A percentile compares a stretch with the other conserved stretches of the same genome.
phyloP scores from a whole-genome alignment of 805 yeast species.

The Pichia cephalocereana region DNA sequence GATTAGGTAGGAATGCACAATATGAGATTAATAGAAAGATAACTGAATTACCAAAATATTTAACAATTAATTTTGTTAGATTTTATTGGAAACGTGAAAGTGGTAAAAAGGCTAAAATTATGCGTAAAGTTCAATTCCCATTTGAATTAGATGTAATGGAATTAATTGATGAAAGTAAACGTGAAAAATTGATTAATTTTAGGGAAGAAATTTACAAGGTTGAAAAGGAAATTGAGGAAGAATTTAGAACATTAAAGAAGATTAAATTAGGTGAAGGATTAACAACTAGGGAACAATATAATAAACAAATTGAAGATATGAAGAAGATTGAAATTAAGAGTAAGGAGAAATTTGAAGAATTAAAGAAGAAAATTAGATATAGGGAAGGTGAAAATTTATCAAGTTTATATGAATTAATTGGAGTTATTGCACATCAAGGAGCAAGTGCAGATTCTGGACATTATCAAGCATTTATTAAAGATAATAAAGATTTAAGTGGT shows the following conservation, averaged over 20 bases:
- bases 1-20: constrained; percentile 59
- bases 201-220: constrained; percentile 73
- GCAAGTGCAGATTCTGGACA: constrained; percentile 96
- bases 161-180: constrained; percentile 70
- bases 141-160: constrained; percentile 85
- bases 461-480: constrained; percentile 82
- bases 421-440: constrained; percentile 89
- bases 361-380: constrained; percentile 31
- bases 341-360: constrained; percentile 31
- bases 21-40: constrained; percentile 56
- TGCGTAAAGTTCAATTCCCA: constrained; percentile 92
- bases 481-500: constrained; percentile 52
- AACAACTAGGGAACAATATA: constrained; percentile 47
- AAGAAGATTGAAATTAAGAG: constrained; percentile 42
- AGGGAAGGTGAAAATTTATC: constrained; percentile 74
- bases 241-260: constrained; percentile 65
- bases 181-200: constrained; percentile 51
- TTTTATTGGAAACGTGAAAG: constrained; percentile 95
- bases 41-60: constrained; percentile 72
- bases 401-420: constrained; percentile 73
- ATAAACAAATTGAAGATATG: constrained; percentile 42
- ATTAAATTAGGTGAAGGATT: constrained; percentile 31
- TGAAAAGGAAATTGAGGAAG: constrained; percentile 66
- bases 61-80: constrained; percentile 88
- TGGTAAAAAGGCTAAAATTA: constrained; percentile 81